These are phyloP conservation scores for Zopfia rhizophila DNA, from an alignment of 2,329 filamentous ascomycete genomes.

Conservation along the genomic window DNA sequence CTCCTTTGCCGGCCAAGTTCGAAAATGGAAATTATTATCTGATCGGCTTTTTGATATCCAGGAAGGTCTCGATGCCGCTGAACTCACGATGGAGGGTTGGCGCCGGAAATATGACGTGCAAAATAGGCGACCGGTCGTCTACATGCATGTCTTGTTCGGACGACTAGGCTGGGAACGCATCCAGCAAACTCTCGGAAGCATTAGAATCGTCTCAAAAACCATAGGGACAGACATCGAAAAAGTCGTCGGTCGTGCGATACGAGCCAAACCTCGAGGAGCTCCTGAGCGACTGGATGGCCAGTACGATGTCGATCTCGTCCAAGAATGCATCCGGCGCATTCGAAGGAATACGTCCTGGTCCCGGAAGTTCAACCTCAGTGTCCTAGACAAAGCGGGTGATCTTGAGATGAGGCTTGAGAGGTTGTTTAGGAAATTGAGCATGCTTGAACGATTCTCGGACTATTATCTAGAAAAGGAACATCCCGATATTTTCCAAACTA, in stretches of 20 bases:
- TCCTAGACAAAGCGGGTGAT: conserved; percentile 27
- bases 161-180: conserved; percentile 31
- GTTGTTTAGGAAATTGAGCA: conserved; percentile 30
- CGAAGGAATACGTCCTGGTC: conserved; percentile 29
- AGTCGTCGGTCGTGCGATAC: conserved; percentile 31
- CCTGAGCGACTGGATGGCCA: conserved; percentile 1
- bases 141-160: conserved; percentile 36
- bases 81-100: conserved; percentile 36
- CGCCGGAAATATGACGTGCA: conserved; percentile 35
- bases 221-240: conserved; percentile 28
- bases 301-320: conserved; percentile 25
- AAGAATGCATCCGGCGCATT: conserved; percentile 32
- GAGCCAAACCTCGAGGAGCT: conserved; percentile 6
- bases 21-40: conserved; percentile 30
- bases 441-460: conserved; percentile 36
- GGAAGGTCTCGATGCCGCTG: conserved; percentile 28
- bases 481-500: conserved; percentile 31
- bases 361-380: conserved; percentile 32
- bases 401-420: conserved; percentile 29
- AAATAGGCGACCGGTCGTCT: conserved; percentile 27
- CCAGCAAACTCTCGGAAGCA: conserved; percentile 24
- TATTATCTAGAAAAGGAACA: conserved; percentile 37
- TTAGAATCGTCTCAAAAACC: conserved; percentile 19
- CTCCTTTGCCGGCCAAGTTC: conserved; percentile 30
- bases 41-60: conserved; percentile 36